These are phyloP conservation scores for Cyberlindnera galapagoensis DNA, from an alignment of 805 yeast species.

Conservation along the genomic window DNA sequence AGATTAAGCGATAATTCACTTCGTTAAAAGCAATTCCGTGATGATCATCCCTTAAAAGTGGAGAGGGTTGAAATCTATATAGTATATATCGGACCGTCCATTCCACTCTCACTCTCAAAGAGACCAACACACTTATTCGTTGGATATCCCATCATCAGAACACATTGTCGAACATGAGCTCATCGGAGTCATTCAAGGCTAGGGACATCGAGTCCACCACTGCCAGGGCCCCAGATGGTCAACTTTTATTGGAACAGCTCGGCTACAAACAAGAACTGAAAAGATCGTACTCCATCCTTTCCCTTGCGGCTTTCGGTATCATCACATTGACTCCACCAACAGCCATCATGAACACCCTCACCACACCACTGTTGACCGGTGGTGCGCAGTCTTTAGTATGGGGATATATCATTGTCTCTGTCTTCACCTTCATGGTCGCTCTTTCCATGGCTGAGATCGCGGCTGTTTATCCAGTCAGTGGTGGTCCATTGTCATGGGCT, in stretches of 20 bases:
- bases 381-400: constrained; percentile 24
- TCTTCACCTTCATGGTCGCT: constrained; percentile 22
- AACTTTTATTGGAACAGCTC: constrained; percentile 16
- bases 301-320: constrained; percentile 22
- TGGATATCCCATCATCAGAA: too few relatives aligned
- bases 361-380: constrained; percentile 19
- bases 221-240: constrained; percentile 11
- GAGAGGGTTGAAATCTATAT: too few relatives aligned
- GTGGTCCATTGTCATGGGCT: constrained; percentile 32
- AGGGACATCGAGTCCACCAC: too few relatives aligned
- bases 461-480: constrained; percentile 28
- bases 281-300: constrained; percentile 20
- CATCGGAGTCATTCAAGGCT: too few relatives aligned
- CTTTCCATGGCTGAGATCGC: constrained; percentile 27
- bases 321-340: constrained; percentile 22
- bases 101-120: too few relatives aligned
- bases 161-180: too few relatives aligned
- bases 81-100: too few relatives aligned
- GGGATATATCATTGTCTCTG: constrained; percentile 23
- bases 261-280: constrained; percentile 24
- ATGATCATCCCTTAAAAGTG: too few relatives aligned
- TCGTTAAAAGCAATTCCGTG: too few relatives aligned
- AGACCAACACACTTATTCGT: too few relatives aligned
- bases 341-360: constrained; percentile 22
- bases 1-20: too few relatives aligned